phyloP scores from a whole-genome alignment of 177 flowering plant species.

The Tripterygium wilfordii region DNA sequence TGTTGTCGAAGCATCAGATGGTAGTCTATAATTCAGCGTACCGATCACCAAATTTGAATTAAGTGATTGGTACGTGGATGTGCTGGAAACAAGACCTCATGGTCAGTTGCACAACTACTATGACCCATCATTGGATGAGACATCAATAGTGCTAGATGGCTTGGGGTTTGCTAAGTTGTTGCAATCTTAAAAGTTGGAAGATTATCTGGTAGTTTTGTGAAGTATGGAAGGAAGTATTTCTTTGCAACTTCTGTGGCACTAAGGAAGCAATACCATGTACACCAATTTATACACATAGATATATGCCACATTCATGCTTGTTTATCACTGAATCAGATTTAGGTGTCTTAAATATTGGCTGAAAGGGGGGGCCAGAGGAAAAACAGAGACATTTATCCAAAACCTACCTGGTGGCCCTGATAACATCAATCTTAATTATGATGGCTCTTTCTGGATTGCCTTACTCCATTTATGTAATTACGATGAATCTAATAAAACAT shows the following conservation, averaged over 20 bases:
- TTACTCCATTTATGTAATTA: slow-evolving; percentile 40
- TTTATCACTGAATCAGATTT: slow-evolving; percentile 29
- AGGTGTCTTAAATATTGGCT: slow-evolving; percentile 70
- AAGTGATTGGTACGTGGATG: slow-evolving; percentile 41
- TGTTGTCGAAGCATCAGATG: slow-evolving; percentile 52
- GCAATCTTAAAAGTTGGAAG: slow-evolving; percentile 52
- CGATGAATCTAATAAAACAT: too few species aligned
- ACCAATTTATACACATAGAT: too few species aligned
- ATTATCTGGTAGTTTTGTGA: slow-evolving; percentile 61
- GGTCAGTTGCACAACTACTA: slow-evolving; percentile 61
- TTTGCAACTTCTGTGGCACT: too few species aligned
- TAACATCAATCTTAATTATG: slow-evolving; percentile 72
- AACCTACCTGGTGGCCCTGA: slow-evolving; percentile 82
- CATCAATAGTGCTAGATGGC: slow-evolving; percentile 36
- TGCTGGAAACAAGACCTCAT: slow-evolving; percentile 65
- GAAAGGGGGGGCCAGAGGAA: slow-evolving; percentile 39
- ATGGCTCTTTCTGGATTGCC: slow-evolving; percentile 84
- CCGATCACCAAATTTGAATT: slow-evolving; percentile 61
- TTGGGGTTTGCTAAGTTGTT: slow-evolving; percentile 66
- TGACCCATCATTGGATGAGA: slow-evolving; percentile 30
- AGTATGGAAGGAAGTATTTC: slow-evolving; percentile 55
- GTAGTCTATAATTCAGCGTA: slow-evolving; percentile 53
- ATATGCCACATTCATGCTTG: not conserved
- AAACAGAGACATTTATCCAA: slow-evolving; percentile 51
- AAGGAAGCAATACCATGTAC: too few species aligned